Evolutionary conservation across 2,329 filamentous ascomycete species (phyloP), one percentile per base, ranked within the genome.

Genomic region (Ophiostoma piceae): DNA sequence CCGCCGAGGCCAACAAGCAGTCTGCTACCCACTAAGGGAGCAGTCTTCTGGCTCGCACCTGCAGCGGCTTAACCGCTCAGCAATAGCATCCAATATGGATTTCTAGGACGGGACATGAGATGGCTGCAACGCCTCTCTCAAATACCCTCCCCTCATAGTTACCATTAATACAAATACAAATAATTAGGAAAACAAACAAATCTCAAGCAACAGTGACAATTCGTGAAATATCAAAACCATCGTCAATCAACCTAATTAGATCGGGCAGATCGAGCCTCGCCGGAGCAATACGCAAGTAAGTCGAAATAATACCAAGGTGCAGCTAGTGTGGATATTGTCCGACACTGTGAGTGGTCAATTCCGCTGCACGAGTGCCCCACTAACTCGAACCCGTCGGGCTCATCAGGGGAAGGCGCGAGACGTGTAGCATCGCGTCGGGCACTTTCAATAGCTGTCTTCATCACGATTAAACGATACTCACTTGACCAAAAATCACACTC

Each of bases 1-100:
- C 75, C 26, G 78, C 78, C 65, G 78, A 79, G 77, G 74, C 74
- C 74, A 77, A 80, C 78, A 80, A 80, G 78, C 77, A 80, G 77
- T 70, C 73, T 47, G 76, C 75, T 41, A 79, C 74, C 66, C 78
- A 80, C 78, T 80, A 79, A 79, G 72, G 32, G 14, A 37, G 54
- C 22, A 60, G 54, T 22, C 19, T 47, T 22, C 2, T 54, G 35
- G 35, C 35, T 35, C 35, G 35, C 22, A 22, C 57, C 26, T 57
- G 47, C 19, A 57, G 7, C 51, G 12, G n/a, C 51, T 35, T 35
- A 22, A 57, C 16, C 6, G 43, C 43, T 2, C 39, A n/a, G 43
- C 51, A 57, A 26, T 14, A 11, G 39, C 12, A 43, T 0, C 19
- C 8, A 54, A 26, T n/a, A 57, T 57, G 51, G 51, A 4, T 11